Evolutionary conservation across 2,329 filamentous ascomycete species (phyloP).

Genomic region (Colletotrichum tabaci): DNA sequence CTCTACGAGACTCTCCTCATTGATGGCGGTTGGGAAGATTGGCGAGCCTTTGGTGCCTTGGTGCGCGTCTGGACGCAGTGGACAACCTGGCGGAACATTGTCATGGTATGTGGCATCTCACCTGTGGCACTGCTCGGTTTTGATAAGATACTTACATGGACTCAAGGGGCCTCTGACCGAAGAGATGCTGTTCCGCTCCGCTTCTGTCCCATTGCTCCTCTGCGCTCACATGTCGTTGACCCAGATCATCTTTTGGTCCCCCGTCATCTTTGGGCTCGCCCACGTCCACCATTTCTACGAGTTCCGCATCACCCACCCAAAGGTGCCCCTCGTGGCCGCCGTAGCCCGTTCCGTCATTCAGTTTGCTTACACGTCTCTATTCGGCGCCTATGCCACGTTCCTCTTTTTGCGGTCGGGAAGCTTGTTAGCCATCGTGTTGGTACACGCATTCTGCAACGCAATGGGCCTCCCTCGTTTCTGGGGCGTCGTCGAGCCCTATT

Average conservation of each 20-base stretch:
- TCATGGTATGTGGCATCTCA: slow-evolving; percentile 76
- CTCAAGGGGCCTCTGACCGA: slow-evolving; percentile 88
- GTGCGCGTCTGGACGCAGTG: slow-evolving; percentile 77
- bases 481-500: slow-evolving; percentile 77
- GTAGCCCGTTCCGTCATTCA: slow-evolving; percentile 84
- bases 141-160: slow-evolving; percentile 1
- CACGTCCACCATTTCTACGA: slow-evolving; percentile 98
- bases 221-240: slow-evolving; percentile 72
- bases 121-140: slow-evolving; percentile 1
- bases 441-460: slow-evolving; percentile 93
- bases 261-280: slow-evolving; percentile 91
- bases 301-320: slow-evolving; percentile 85
- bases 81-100: slow-evolving; percentile 88
- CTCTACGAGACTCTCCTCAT: slow-evolving; percentile 85
- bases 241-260: slow-evolving; percentile 83
- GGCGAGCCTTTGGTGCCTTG: slow-evolving; percentile 70
- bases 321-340: slow-evolving; percentile 73
- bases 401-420: slow-evolving; percentile 89
- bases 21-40: slow-evolving; percentile 78
- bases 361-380: slow-evolving; percentile 90
- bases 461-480: slow-evolving; percentile 91
- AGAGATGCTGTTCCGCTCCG: slow-evolving; percentile 92
- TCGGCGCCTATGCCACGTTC: slow-evolving; percentile 94
- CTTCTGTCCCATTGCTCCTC: slow-evolving; percentile 86
- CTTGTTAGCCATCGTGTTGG: slow-evolving; percentile 79